These are phyloP conservation scores for Colletotrichum melonis DNA, from an alignment of 2,329 filamentous ascomycete species.

Conservation along the genomic window DNA sequence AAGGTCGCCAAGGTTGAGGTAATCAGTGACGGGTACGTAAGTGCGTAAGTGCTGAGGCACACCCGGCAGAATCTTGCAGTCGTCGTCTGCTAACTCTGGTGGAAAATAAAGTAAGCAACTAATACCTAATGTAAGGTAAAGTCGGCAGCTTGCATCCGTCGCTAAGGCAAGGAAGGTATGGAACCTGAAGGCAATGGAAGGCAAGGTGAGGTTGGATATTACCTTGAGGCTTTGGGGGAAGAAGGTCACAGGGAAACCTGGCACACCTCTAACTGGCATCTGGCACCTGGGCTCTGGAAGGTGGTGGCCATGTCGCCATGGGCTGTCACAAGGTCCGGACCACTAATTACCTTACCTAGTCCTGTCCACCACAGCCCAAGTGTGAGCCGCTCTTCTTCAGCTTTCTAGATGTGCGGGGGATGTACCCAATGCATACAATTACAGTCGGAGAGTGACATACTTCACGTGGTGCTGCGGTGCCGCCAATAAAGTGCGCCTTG, in stretches of 20 bases:
- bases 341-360: background rate
- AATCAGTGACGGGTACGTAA: constrained; percentile 22
- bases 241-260: background rate
- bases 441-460: background rate
- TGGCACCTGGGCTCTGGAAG: background rate
- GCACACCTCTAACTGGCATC: background rate
- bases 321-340: background rate
- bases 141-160: background rate
- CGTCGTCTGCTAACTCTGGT: background rate
- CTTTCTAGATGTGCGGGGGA: background rate
- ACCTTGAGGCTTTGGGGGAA: background rate
- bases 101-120: background rate
- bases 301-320: background rate
- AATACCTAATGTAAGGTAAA: too few relatives aligned
- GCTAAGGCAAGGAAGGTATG: background rate
- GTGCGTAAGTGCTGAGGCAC: constrained; percentile 7
- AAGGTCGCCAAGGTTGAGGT: constrained; percentile 4
- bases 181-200: background rate
- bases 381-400: background rate
- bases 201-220: background rate
- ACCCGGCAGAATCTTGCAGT: background rate
- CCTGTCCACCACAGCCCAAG: background rate
- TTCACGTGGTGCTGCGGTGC: background rate
- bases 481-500: background rate
- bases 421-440: background rate